Base-by-base conservation (phyloP, 1,284 basidiomycete species). In the Schizopora paradoxa region DNA sequence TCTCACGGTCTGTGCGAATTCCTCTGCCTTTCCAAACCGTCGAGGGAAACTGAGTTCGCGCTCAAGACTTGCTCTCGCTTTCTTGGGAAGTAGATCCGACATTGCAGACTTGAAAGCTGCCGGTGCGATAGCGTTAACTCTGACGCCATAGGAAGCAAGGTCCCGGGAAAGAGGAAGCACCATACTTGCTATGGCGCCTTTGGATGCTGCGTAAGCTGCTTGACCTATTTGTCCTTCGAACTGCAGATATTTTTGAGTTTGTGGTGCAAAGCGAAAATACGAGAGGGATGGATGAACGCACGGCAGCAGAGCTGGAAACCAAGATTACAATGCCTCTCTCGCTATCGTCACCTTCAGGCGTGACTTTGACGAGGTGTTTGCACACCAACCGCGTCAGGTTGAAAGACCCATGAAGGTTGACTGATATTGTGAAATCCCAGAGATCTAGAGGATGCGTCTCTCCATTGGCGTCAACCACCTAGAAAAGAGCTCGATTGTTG, bases 131-230 rank as follows among this genome's bases (percentile, higher is more conserved):
- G 73, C 67, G 41, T 74, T 70, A 27, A 76, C 76, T 26, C 76
- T 73, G 23, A 79, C 62, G 18, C 66, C 69, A 51, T 76, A 66
- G 2, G 72, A 65, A 4, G 70, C 64, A 4, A 79, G 67, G 51
- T 78, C 76, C 36, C 75, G 72, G 1, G 76, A 68, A 59, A 79
- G 66, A 5, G 76, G 75, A 4, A 78, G 64, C 0, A 74, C 69
- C 72, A 77, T 76, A 4, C 74, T 73, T 10, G 62, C 61, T 7
- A 79, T 43, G 1, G 73, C 76, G 44, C 76, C 76, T 58, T 79
- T 79, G 2, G 70, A 67, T 5, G 75, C 75, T 1, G 75, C 55
- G 53, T 79, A 79, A 0, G 73, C 75, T 0, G 65, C 65, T 54
- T 76, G 75, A 3, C 74, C 73, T 0, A 73, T 69, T 47, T 77